Conservation (phyloP, 164 flowering plant species). For the Nymphaea thermarum region DNA sequence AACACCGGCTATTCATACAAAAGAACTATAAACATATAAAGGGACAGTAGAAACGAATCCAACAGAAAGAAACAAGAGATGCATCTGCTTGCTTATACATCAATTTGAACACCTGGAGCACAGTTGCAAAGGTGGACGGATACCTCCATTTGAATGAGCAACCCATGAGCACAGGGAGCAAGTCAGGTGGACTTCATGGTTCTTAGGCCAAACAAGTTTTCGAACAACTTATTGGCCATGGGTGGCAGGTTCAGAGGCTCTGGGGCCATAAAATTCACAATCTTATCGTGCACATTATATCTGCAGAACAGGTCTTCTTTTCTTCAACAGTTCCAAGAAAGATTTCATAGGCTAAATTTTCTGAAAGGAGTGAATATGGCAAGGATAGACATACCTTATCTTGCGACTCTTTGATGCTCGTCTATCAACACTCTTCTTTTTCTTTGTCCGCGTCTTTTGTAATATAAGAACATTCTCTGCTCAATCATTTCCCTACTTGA, state of each 20-base stretch:
- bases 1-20: too few species aligned
- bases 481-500: background rate
- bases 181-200: conserved; percentile 16
- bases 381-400: conserved; percentile 45
- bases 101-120: too few species aligned
- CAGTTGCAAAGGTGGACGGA: background rate
- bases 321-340: background rate
- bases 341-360: background rate
- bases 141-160: background rate
- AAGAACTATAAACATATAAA: too few species aligned
- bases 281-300: conserved; percentile 75
- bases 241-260: conserved; percentile 52
- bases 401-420: conserved; percentile 92
- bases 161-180: conserved; percentile 1
- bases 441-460: conserved; percentile 24
- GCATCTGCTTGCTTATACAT: too few species aligned
- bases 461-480: background rate
- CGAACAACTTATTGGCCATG: conserved; percentile 66
- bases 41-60: too few species aligned
- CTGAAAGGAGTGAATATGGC: background rate
- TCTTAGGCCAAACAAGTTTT: conserved; percentile 60
- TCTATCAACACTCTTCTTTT: conserved; percentile 71
- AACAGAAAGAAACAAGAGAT: too few species aligned
- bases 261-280: conserved; percentile 84
- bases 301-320: conserved; percentile 20